Evolutionary conservation across 148 eudicot species (phyloP), one percentile per base, ranked within the genome.

Genomic region (Linanthus parryae): DNA sequence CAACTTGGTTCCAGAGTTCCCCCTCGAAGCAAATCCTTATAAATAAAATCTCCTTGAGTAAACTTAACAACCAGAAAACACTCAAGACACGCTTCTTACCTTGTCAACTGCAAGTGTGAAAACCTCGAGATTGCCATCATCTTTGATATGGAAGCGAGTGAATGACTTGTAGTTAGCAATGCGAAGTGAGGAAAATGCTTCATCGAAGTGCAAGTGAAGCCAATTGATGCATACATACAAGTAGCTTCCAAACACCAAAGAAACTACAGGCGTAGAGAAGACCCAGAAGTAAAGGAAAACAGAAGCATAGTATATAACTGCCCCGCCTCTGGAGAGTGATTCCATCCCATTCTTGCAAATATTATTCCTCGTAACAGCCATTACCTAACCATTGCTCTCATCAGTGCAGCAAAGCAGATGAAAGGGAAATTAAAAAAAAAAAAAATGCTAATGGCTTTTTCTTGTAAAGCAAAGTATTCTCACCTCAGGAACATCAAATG

Each of bases 401-500:
- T 22, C 16, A n/a, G n/a, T n/a, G n/a, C n/a, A n/a, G 42, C 13
- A 38, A 17, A 9, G 23, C 18, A 48, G 26, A 19, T 46, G 20
- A 48, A 50, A 0, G 2, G 35, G 28, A 27, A 53, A 5, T 8
- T 1, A 12, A n/a, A n/a, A n/a, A n/a, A n/a, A n/a, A n/a, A n/a
- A n/a, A n/a, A n/a, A n/a, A n/a, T n/a, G n/a, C n/a, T n/a, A n/a
- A 44, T n/a, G 9, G 12, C 7, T 17, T 13, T 48, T 40, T 40
- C 24, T 22, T n/a, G n/a, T n/a, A n/a, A n/a, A n/a, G 42, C 13
- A 38, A 17, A 9, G 23, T 23, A 48, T 30, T 33, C 36, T 35
- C 54, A 92, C 99, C 99, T 94, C 99, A 26, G 99, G 99, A 48
- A 94, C 80, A 72, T 94, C 99, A 64, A 94, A 92, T 45, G 99